phyloP scores from a whole-genome alignment of 225 moss, liverwort and hornwort genomes.

The Straminergon stramineum region DNA sequence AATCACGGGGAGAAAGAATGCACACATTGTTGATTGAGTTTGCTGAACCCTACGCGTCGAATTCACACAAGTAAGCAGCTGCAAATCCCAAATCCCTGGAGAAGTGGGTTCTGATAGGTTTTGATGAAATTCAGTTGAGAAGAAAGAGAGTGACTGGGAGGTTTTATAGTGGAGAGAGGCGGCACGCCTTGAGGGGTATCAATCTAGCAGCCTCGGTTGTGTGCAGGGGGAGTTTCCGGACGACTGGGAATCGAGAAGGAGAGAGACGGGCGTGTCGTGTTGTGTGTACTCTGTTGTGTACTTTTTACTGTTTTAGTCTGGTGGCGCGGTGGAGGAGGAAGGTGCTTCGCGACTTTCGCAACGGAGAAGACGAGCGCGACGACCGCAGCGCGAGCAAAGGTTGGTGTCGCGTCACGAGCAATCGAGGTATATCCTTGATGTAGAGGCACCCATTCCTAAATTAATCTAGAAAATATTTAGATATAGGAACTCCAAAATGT shows the following conservation, averaged over 20 bases:
- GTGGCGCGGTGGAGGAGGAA: neutral
- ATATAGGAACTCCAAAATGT: neutral
- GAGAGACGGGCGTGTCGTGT: neutral
- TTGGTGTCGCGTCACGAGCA: neutral
- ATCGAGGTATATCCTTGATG: neutral
- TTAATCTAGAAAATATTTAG: neutral
- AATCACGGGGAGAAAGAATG: conserved; percentile 10
- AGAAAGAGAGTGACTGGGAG: neutral
- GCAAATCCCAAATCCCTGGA: neutral
- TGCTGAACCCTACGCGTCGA: neutral
- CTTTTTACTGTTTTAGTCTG: too few species aligned
- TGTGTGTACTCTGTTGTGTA: too few species aligned
- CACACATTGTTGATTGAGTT: conserved; percentile 23
- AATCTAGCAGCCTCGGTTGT: neutral
- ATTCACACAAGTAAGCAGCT: neutral
- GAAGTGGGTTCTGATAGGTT: neutral
- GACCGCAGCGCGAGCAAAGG: neutral
- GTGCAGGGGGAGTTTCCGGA: neutral
- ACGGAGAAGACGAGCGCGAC: neutral
- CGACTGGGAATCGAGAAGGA: neutral
- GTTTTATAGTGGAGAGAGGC: neutral
- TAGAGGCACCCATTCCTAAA: neutral
- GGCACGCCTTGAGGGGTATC: neutral
- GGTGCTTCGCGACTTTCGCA: neutral
- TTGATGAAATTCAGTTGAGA: neutral